phyloP scores from a whole-genome alignment of 441 rosid genomes.

The Gossypium aridum region DNA sequence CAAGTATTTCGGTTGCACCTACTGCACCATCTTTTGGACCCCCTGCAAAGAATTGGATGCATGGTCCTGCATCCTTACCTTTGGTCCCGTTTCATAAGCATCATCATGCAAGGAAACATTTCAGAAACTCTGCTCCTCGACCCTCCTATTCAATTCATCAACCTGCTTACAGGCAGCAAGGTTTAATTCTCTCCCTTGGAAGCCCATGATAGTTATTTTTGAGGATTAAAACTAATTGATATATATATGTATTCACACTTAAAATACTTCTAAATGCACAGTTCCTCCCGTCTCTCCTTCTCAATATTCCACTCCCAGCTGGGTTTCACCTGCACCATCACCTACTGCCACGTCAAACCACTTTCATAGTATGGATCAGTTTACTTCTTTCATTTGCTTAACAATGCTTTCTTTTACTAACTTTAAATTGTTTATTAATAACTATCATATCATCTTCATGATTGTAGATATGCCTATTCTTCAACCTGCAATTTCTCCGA shows the following conservation, averaged over 20 bases:
- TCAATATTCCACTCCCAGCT: conserved; percentile 27
- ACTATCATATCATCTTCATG: neutral
- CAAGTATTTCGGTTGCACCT: conserved; percentile 48
- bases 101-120: conserved; percentile 24
- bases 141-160: conserved; percentile 23
- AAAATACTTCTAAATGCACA: conserved; percentile 8
- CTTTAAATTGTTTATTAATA: conserved; percentile 2
- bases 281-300: conserved; percentile 31
- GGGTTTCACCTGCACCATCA: conserved; percentile 28
- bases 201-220: neutral
- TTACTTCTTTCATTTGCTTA: conserved; percentile 10
- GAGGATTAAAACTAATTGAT: neutral
- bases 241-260: neutral
- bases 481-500: conserved; percentile 44
- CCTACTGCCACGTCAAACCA: conserved; percentile 15
- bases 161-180: conserved; percentile 14
- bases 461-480: conserved; percentile 23
- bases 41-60: conserved; percentile 24
- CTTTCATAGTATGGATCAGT: conserved; percentile 26
- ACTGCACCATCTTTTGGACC: conserved; percentile 21
- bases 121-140: conserved; percentile 16
- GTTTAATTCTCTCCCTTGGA: neutral
- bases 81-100: conserved; percentile 21
- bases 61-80: conserved; percentile 28
- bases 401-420: conserved; percentile 10